phyloP scores from a whole-genome alignment of 805 yeast species.

The Debaryomyces prosopidis region DNA sequence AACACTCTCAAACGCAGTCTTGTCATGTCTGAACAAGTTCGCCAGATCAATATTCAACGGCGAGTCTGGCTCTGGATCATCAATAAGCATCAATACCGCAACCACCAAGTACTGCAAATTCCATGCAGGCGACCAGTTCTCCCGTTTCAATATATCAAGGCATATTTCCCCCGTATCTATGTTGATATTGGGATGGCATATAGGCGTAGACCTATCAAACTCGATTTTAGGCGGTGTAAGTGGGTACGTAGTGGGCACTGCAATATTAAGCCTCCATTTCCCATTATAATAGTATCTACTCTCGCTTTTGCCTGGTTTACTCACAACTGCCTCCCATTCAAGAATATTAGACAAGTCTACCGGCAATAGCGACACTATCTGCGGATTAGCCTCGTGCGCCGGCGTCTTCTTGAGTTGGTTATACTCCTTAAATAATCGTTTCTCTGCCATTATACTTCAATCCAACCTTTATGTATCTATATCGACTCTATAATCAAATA shows the following conservation, averaged over 20 bases:
- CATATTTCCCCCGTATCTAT: constrained; percentile 65
- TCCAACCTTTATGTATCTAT: too few species aligned
- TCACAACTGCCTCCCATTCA: constrained; percentile 52
- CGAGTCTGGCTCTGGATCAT: constrained; percentile 69
- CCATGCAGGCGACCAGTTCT: constrained; percentile 78
- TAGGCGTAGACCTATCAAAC: constrained; percentile 42
- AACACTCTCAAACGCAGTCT: constrained; percentile 37
- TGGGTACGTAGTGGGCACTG: constrained; percentile 54
- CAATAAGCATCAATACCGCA: constrained; percentile 58
- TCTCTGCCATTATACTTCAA: constrained; percentile 34
- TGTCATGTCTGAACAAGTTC: constrained; percentile 50
- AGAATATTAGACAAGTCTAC: constrained; percentile 42
- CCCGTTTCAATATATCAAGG: constrained; percentile 57
- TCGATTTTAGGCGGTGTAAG: constrained; percentile 54
- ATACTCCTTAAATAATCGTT: constrained; percentile 39
- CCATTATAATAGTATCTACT: constrained; percentile 54
- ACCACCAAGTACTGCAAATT: constrained; percentile 53
- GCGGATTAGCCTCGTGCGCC: constrained; percentile 28
- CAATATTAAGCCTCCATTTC: constrained; percentile 50
- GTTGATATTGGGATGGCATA: constrained; percentile 43
- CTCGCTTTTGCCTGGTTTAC: constrained; percentile 45
- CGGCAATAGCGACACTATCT: constrained; percentile 48
- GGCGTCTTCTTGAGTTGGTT: constrained; percentile 32
- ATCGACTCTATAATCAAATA: too few species aligned
- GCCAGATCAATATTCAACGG: constrained; percentile 74